Percentiles rank a stretch among this genome's conserved stretches.
Conservation (phyloP, 73 alveolate species). For the Paramecium octaurelia region DNA sequence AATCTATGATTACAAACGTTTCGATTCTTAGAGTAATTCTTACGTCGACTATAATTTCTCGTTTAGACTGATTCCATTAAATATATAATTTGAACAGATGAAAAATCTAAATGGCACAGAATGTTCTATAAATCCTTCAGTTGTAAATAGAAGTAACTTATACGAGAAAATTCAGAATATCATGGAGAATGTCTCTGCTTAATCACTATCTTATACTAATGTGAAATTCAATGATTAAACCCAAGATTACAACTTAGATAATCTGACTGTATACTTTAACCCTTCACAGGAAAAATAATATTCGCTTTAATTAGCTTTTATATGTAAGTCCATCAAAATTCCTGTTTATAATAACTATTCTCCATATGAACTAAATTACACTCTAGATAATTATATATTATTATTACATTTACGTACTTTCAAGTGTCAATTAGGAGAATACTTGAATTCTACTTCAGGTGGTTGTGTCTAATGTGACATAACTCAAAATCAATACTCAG, state of each 20-base stretch:
- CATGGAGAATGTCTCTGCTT: background rate
- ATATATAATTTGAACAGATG: background rate
- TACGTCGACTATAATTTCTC: background rate
- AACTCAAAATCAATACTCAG: background rate
- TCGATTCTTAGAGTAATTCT: background rate
- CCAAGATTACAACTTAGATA: background rate
- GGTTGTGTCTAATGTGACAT: background rate
- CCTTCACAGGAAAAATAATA: background rate
- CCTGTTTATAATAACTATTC: background rate
- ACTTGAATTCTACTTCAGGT: background rate
- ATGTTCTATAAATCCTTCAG: background rate
- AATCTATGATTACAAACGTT: background rate
- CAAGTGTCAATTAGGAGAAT: background rate
- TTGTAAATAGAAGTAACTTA: background rate
- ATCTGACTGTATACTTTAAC: background rate
- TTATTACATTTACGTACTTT: background rate
- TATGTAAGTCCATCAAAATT: background rate
- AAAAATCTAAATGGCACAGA: background rate
- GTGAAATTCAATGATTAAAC: background rate
- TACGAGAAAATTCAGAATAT: background rate
- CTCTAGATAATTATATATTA: background rate
- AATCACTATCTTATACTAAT: background rate
- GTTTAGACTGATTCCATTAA: background rate
- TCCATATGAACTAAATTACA: background rate
- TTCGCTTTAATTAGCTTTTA: background rate